Evolutionary conservation across 257 asterid species (phyloP), one percentile per base, ranked within the genome.

Genomic region (Solanum chaucha): DNA sequence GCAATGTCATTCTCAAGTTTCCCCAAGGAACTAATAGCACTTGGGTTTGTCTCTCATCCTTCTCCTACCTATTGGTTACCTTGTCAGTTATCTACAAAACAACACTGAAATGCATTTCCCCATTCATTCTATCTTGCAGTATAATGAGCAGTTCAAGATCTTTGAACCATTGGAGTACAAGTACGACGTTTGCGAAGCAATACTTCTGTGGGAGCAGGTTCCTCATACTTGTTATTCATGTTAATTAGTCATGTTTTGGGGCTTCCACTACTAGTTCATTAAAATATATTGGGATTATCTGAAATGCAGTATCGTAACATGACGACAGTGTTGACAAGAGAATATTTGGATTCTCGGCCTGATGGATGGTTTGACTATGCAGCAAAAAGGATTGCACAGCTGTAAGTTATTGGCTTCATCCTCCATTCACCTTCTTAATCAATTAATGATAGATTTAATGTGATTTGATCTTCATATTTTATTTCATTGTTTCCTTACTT

Each of bases 131-230:
- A 51, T 51, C 61, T 90, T 92, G 91, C 98, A 96, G 99, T 97
- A 94, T 90, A 97, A 97, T 88, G 93, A 70, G 73, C 99, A 96
- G 89, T 96, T 97, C 87, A 97, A 96, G 90, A 88, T 93, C 75
- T 96, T 92, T 93, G 99, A 97, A 94, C 97, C 99, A 20, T 91
- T 97, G 93, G 99, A 96, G 88, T 97, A 97, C 91, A 94, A 88
- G 90, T 97, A 94, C 88, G 98, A 97, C 86, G 94, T 94, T 75
- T 97, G 99, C 89, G 99, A 97, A 86, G 96, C 99, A 26, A 83
- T 97, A 88, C 87, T 96, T 84, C 90, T 97, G 88, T 97, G 99
- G 99, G 99, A 97, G 90, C 99, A 97, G 99, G 99, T 97, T 88
- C 51, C 28, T 64, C 48, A 15, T 68, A 58, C 67, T 86, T 85